phyloP scores from a whole-genome alignment of 371 early-diverging fungal genomes.

The Haplosporangium sp. region DNA sequence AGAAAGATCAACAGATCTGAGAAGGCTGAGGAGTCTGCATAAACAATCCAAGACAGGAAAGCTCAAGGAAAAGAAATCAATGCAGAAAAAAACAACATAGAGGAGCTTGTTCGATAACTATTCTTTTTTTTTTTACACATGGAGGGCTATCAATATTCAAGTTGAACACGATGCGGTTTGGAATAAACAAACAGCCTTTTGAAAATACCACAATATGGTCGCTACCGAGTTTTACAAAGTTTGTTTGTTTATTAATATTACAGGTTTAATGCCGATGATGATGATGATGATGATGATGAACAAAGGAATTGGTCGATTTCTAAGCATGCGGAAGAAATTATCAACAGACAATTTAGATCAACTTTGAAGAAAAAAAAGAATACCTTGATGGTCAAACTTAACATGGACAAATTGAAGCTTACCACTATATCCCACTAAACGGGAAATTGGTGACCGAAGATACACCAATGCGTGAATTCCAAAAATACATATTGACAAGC shows the following conservation, averaged over 20 bases:
- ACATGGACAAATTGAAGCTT: not conserved
- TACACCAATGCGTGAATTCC: constrained; percentile 35
- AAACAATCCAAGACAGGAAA: constrained; percentile 11
- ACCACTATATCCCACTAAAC: constrained; percentile 53
- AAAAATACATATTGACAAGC: constrained; percentile 39
- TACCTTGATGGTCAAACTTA: not conserved
- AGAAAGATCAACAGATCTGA: constrained; percentile 32
- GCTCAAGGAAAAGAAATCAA: not conserved
- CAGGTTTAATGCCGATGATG: not conserved
- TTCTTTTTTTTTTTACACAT: not conserved
- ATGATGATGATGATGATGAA: constrained; percentile 5
- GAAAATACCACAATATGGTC: not conserved
- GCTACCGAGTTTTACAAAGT: not conserved
- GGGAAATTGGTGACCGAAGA: constrained; percentile 39
- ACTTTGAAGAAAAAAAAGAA: not conserved
- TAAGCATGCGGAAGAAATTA: constrained; percentile 9
- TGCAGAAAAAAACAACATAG: not conserved
- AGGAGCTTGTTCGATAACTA: not conserved
- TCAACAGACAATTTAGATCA: not conserved
- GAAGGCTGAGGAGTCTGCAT: constrained; percentile 25
- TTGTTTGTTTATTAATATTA: not conserved
- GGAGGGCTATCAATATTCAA: not conserved
- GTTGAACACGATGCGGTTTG: not conserved
- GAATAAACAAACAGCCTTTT: not conserved
- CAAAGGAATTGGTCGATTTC: constrained; percentile 48